These are phyloP conservation scores for Naumovozyma castellii DNA, from an alignment of 805 yeast genomes.

Conservation along the genomic window DNA sequence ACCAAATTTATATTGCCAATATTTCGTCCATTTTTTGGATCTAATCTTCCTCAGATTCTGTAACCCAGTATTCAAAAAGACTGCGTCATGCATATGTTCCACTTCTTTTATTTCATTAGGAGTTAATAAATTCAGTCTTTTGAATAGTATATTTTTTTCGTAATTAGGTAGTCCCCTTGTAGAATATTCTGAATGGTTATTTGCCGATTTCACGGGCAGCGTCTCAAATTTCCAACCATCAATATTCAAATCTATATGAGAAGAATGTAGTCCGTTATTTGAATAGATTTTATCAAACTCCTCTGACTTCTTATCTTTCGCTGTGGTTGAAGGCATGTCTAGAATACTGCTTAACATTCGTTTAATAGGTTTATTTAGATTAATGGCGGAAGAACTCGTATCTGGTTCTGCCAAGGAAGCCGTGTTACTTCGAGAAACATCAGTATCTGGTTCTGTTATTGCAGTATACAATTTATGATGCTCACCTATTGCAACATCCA, in stretches of 20 bases:
- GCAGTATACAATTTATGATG: constrained; percentile 1
- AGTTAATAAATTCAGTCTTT: constrained; percentile 26
- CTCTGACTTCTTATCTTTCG: constrained; percentile 7
- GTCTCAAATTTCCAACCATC: constrained; percentile 29
- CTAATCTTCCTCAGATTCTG: constrained; percentile 36
- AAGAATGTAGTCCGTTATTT: neutral
- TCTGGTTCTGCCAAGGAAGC: neutral
- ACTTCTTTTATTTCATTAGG: constrained; percentile 36
- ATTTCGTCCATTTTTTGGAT: constrained; percentile 39
- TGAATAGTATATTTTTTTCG: constrained; percentile 20
- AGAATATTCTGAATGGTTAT: constrained; percentile 17
- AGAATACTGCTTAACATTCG: constrained; percentile 19
- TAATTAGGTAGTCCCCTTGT: constrained; percentile 38
- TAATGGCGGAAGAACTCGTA: neutral
- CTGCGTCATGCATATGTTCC: constrained; percentile 42
- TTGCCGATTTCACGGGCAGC: constrained; percentile 19
- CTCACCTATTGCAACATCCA: constrained; percentile 23
- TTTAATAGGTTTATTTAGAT: constrained; percentile 11
- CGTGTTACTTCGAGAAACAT: neutral
- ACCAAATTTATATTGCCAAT: constrained; percentile 39
- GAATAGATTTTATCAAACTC: constrained; percentile 6
- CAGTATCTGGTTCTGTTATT: neutral
- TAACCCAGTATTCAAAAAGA: constrained; percentile 37
- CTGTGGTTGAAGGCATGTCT: constrained; percentile 5
- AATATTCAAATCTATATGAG: constrained; percentile 12